Base-by-base conservation (phyloP, 805 yeast species). In the Cyberlindnera japonica region DNA sequence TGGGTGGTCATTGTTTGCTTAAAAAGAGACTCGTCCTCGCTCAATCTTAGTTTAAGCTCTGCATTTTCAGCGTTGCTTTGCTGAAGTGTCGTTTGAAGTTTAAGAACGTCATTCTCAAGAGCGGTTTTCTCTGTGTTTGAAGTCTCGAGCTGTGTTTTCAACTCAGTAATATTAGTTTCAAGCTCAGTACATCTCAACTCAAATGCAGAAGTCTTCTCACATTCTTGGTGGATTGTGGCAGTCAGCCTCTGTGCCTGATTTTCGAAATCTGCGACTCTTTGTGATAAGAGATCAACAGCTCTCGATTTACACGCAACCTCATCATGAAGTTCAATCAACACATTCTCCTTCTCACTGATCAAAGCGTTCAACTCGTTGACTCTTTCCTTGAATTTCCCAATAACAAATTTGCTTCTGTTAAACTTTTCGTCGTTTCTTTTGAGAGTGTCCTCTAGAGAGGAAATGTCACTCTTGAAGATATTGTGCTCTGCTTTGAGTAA, bases 381-480 rank as follows among this genome's bases (percentile, higher is more conserved):
- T 11, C 48, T 49, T 12, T 46, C 47, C 32, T 51, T 54, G 33
- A 54, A 57, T 17, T 52, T 50, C 1, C 40, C 35, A 20, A 55
- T 44, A 3, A 44, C 48, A 31, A 38, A 25, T 35, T 49, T 47
- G 10, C 47, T 39, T 43, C 51, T 45, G 11, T 24, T 30, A 1
- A 43, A 5, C 24, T 40, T 50, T 9, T 48, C 52, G 3, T 50
- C 51, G 9, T 49, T 44, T 3, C 16, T 28, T 25, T 41, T 44
- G 5, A 48, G 14, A 5, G 46, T 35, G 1, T 15, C 29, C 28
- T 50, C 45, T 6, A 54, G 26, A 5, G 47, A 29, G 3, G 46
- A 16, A 9, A 54, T 43, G 32, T 57, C 55, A 12, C 32, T 17
- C 28, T 46, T 47, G 34, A 47, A 51, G 6, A 54, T 39, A 8